phyloP scores from a whole-genome alignment of 495 filamentous ascomycete species.

The Neurospora sp. region DNA sequence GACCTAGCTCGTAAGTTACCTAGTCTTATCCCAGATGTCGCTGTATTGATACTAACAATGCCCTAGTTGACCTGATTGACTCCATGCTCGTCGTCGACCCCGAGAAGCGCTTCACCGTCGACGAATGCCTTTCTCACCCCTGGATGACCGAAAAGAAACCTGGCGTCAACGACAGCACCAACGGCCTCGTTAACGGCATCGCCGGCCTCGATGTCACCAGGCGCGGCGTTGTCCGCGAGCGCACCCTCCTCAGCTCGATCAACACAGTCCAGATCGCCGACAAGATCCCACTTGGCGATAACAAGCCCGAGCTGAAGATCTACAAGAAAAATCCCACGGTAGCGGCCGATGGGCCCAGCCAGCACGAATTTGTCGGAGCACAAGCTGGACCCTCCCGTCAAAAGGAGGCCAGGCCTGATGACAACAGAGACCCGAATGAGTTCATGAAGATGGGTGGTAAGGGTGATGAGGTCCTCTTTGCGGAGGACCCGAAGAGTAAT shows the following conservation, averaged over 20 bases:
- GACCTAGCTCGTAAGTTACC: conserved; percentile 56
- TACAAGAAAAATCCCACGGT: conserved; percentile 59
- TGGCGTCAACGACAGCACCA: conserved; percentile 74
- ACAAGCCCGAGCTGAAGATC: conserved; percentile 57
- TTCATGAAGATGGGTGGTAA: conserved; percentile 76
- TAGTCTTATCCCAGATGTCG: not conserved
- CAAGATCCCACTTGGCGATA: conserved; percentile 43
- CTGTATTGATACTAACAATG: conserved; percentile 8
- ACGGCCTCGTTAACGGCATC: conserved; percentile 76
- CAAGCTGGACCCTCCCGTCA: not conserved
- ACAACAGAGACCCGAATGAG: conserved; percentile 55
- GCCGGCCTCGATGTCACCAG: conserved; percentile 73
- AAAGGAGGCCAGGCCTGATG: conserved; percentile 51
- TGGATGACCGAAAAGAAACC: conserved; percentile 59
- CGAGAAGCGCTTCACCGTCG: conserved; percentile 72
- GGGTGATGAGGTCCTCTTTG: conserved; percentile 70
- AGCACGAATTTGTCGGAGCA: not conserved
- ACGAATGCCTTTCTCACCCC: conserved; percentile 83
- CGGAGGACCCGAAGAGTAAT: conserved; percentile 45
- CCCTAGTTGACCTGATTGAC: conserved; percentile 77
- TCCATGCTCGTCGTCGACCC: conserved; percentile 85
- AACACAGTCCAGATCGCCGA: conserved; percentile 66
- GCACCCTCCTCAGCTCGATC: conserved; percentile 73
- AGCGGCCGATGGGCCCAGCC: conserved; percentile 14
- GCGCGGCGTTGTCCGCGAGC: conserved; percentile 67